Conservation (phyloP, 2,329 filamentous ascomycete species). For the Hymenoscyphus repandus region DNA sequence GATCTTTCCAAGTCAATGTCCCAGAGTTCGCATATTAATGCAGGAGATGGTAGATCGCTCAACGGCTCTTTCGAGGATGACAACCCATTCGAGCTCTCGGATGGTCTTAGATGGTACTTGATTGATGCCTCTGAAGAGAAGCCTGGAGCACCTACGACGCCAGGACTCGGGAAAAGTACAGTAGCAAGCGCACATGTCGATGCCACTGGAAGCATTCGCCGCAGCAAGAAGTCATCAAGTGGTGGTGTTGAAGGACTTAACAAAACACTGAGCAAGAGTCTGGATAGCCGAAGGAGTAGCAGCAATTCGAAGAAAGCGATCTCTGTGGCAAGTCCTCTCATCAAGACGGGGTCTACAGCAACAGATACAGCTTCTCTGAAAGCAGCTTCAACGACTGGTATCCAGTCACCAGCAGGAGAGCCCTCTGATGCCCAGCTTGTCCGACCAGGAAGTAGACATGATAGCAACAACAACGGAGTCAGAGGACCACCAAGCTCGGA, state of each 20-base stretch:
- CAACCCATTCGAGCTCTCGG: constrained; percentile 94
- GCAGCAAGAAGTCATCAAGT: constrained; percentile 35
- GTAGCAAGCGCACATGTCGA: constrained; percentile 84
- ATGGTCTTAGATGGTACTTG: constrained; percentile 93
- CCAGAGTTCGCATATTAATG: constrained; percentile 21
- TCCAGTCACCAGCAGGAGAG: constrained; percentile 16
- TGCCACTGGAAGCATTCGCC: constrained; percentile 68
- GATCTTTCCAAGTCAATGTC: constrained; percentile 75
- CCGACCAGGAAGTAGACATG: constrained; percentile 11
- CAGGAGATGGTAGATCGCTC: constrained; percentile 38
- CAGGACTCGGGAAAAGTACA: constrained; percentile 85
- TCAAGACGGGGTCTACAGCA: constrained; percentile 20
- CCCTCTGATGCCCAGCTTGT: constrained; percentile 19
- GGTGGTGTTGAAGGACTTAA: constrained; percentile 67
- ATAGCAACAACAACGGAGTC: constrained; percentile 12
- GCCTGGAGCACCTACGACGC: constrained; percentile 83
- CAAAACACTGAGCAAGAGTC: constrained; percentile 76
- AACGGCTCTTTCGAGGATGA: constrained; percentile 69
- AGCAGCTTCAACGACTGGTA: constrained; percentile 15
- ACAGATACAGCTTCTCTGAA: constrained; percentile 24
- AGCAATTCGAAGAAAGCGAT: constrained; percentile 75
- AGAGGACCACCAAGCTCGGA: constrained; percentile 16
- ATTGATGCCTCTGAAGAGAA: constrained; percentile 94
- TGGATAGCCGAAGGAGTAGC: constrained; percentile 88
- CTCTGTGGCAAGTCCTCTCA: constrained; percentile 32